phyloP scores from a whole-genome alignment of 2,329 filamentous ascomycete genomes.

The Neofusicoccum cordaticola region DNA sequence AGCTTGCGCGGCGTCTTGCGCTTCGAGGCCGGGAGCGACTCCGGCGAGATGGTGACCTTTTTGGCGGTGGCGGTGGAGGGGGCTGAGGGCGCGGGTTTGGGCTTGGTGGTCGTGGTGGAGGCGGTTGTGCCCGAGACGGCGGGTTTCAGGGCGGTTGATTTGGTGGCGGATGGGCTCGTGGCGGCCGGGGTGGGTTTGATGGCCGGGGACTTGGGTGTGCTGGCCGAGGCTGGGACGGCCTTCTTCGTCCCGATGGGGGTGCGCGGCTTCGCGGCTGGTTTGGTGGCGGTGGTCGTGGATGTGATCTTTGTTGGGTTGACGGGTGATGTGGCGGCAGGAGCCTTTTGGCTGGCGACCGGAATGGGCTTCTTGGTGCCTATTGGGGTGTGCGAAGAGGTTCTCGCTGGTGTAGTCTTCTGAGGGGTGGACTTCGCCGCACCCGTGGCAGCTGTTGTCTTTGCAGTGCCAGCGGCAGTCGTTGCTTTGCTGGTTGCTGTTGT shows the following conservation, averaged over 20 bases:
- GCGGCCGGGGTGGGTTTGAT: conserved; percentile 18
- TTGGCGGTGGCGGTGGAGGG: conserved; percentile 24
- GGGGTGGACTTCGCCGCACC: not conserved
- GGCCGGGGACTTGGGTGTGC: conserved; percentile 9
- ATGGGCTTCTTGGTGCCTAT: conserved; percentile 22
- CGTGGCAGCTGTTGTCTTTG: not conserved
- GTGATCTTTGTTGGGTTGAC: not conserved
- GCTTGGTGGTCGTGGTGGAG: not conserved
- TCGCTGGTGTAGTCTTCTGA: conserved; percentile 8
- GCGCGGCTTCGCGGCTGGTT: not conserved
- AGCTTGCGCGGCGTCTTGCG: conserved; percentile 1
- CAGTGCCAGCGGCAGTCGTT: not conserved
- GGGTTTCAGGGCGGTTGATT: conserved; percentile 19
- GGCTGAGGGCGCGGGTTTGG: not conserved
- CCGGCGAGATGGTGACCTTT: conserved; percentile 28
- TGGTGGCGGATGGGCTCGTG: conserved; percentile 24
- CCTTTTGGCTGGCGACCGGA: conserved; percentile 23
- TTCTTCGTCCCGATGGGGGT: conserved; percentile 4
- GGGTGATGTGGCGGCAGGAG: conserved; percentile 19
- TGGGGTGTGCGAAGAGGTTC: conserved; percentile 24
- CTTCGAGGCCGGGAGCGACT: not conserved
- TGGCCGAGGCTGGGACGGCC: not conserved
- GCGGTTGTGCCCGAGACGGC: not conserved
- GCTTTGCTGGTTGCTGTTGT: not conserved
- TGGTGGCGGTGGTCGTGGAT: not conserved